phyloP scores from a whole-genome alignment of 345 rosid species.

The Brassica rapa region DNA sequence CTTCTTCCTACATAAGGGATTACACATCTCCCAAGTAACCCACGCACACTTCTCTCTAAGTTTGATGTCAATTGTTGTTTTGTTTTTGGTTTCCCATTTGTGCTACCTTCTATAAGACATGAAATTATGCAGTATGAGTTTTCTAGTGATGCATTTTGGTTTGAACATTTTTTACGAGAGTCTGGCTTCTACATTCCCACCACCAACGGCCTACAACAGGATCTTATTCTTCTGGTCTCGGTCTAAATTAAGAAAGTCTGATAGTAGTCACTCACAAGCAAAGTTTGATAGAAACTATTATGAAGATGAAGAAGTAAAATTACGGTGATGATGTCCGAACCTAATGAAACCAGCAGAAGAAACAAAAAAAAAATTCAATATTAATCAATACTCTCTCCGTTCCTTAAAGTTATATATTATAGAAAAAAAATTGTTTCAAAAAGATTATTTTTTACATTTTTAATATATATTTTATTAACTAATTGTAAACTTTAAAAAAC shows the following conservation, averaged over 20 bases:
- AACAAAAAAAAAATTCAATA: no score
- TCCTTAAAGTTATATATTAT: no score
- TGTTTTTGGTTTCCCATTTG: constrained; percentile 18
- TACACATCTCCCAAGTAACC: not conserved
- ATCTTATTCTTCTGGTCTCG: not conserved
- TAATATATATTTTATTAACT: no score
- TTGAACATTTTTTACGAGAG: not conserved
- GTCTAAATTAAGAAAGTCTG: not conserved
- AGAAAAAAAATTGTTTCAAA: no score
- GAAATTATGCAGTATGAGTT: not conserved
- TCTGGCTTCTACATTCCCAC: not conserved
- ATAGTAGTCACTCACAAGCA: not conserved
- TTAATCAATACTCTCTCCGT: no score
- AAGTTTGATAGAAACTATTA: not conserved
- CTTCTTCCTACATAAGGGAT: not conserved
- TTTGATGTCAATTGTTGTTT: not conserved
- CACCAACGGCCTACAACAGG: not conserved
- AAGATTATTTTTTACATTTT: no score
- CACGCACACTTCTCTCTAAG: not conserved
- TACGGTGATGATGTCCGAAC: not conserved
- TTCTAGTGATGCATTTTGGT: constrained; percentile 8
- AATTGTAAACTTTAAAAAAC: no score
- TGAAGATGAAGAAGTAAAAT: not conserved
- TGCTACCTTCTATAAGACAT: constrained; percentile 12
- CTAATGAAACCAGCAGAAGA: no score